A percentile compares a stretch with the other conserved stretches of the same genome.
Conservation (phyloP, 179 eudicot genomes). For the Carnegiea gigantea region DNA sequence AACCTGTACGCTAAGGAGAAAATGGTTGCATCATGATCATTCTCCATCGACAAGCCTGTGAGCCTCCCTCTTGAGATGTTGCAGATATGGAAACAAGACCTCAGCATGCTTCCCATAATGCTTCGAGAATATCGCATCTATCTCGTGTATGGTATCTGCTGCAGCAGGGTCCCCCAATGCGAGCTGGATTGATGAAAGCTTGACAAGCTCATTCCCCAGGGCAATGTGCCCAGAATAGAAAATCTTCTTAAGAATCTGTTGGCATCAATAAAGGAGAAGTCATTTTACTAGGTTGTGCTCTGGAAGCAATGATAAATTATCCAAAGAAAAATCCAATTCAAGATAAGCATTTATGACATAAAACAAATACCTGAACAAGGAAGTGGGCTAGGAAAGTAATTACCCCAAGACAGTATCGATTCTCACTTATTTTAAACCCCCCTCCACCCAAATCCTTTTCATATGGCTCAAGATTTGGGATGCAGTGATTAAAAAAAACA, state of each 20-base stretch:
- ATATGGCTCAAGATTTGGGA: background rate
- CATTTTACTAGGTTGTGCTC: background rate
- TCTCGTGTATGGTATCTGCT: slow-evolving; percentile 36
- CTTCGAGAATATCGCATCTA: slow-evolving; percentile 47
- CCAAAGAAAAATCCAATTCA: background rate
- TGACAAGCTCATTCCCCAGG: slow-evolving; percentile 74
- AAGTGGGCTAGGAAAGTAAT: background rate
- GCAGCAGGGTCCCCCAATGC: slow-evolving; percentile 43
- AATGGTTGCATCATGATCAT: background rate
- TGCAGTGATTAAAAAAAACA: background rate
- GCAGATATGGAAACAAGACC: slow-evolving; percentile 51
- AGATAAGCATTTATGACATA: background rate
- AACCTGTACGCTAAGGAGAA: too few relatives aligned
- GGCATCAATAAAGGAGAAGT: background rate
- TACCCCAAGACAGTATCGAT: background rate
- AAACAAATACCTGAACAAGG: background rate
- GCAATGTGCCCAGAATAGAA: slow-evolving; percentile 65
- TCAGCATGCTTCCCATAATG: slow-evolving; percentile 73
- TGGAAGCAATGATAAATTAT: background rate
- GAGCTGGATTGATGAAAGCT: slow-evolving; percentile 72
- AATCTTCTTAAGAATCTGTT: slow-evolving; percentile 78
- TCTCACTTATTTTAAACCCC: too few relatives aligned
- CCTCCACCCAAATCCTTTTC: too few relatives aligned
- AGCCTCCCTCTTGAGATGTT: slow-evolving; percentile 40
- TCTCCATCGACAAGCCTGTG: slow-evolving; percentile 23